Base-by-base conservation (phyloP, 1,284 basidiomycete genomes). In the Tylopilus sp. region DNA sequence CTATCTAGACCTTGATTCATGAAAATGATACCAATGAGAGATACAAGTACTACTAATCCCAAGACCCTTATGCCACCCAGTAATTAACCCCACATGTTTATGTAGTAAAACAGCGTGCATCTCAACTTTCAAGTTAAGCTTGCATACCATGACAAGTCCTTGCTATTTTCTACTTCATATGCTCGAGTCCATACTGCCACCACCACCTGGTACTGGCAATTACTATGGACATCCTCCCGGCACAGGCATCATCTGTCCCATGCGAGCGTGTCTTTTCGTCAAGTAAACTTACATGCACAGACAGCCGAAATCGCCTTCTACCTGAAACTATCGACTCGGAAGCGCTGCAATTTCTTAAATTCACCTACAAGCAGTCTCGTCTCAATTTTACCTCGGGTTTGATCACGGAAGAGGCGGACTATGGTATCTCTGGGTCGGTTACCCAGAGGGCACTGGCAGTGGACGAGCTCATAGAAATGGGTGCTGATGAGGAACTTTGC, bases 291-390 rank as follows among this genome's bases (percentile, higher is more conserved):
- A 56, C 33, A 8, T 41, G 39, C 16, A 41, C 39, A 39, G 39
- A 39, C 13, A 41, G 39, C 39, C 6, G 39, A 41, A 41, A 41
- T 18, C 44, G 10, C 44, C 19, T 47, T 47, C 41, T 44, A 19
- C 44, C 44, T 12, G 22, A 38, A 16, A 51, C 26, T 4, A 10
- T 61, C 1, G 36, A 29, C 29, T 29, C 29, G 29, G 29, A 61
- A 13, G 47, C 32, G 4, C 24, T 61, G 10, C 55, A 61, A 51
- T 19, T 57, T 12, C 54, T 56, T 12, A 61, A 61, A 18, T 61
- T 57, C 13, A 41, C 24, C 10, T 47, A 32, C 41, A 58, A 49
- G 32, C 57, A 58, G 13, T 32, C 29, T 10, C 9, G 57, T 19
- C 59, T 54, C 9, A 26, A 60, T 8, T 47, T 60, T 13, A 60